Base-by-base conservation (phyloP, 2,329 filamentous ascomycete genomes). In the Penicillium aurantiogriseum region DNA sequence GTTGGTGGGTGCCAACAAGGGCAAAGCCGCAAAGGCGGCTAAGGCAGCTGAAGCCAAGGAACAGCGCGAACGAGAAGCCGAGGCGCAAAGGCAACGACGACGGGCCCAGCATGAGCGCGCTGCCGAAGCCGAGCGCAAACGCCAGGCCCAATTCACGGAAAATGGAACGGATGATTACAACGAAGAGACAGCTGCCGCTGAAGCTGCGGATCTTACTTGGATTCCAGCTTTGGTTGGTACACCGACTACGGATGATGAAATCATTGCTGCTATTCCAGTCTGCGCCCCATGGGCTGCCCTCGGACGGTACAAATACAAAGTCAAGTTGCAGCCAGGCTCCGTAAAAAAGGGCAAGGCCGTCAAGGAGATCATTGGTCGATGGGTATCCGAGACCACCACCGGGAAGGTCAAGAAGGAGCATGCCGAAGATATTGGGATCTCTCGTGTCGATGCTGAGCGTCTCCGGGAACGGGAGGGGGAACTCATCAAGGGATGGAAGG, bases 321-420 rank as follows among this genome's bases (percentile, higher is more conserved):
- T 88, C 53, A 99, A 99, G 79, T 75, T 99, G 67, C 94, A 97
- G 76, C 94, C 94, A 0, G 94, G 94, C 0, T 77, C 86, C 0
- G 83, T 88, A 62, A 99, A 97, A 81, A 96, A 96, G 78, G 93
- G 94, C 10, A 97, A 97, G 73, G 92, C 92, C 0, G 86, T 96
- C 47, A 91, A 90, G 72, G 93, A 97, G 75, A 88, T 97, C 33
- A 76, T 97, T n/a, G 86, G 88, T 48, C 83, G 84, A 58, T 97
- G 93, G 92, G 83, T 88, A 63, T 75, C 81, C 21, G 91, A 86
- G 49, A 84, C 86, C 7, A 72, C 71, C 1, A 70, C 69, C 0
- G 71, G 69, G 27, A 80, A 79, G 52, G 80, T 75, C 54, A 76
- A 77, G 51, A 78, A 78, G 54, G 75, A 79, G 59, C 79, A 82